These are phyloP conservation scores for Ceratocystis cacaofunesta DNA, from an alignment of 2,329 filamentous ascomycete species.

Conservation along the genomic window DNA sequence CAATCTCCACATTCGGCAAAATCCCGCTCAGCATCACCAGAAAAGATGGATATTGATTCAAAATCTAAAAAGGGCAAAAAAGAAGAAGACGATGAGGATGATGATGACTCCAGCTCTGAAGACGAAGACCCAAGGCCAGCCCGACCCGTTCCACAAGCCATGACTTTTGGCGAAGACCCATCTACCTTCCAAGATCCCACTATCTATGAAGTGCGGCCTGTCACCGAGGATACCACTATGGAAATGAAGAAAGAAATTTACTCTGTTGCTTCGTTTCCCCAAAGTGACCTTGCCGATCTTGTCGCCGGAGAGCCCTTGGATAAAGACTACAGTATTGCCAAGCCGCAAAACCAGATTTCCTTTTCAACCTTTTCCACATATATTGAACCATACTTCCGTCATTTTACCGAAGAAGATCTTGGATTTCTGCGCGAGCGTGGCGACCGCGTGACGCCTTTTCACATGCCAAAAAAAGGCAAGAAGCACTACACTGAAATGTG, in stretches of 20 bases:
- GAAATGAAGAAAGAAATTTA: slow-evolving; percentile 68
- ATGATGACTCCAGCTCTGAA: slow-evolving; percentile 38
- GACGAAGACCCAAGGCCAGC: slow-evolving; percentile 47
- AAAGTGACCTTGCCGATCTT: slow-evolving; percentile 63
- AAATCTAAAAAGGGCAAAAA: slow-evolving; percentile 28
- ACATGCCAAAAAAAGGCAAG: slow-evolving; percentile 72
- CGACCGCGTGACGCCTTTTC: slow-evolving; percentile 68
- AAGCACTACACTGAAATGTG: slow-evolving; percentile 80
- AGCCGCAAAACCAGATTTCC: slow-evolving; percentile 85
- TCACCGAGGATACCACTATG: slow-evolving; percentile 33
- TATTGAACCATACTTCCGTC: slow-evolving; percentile 79
- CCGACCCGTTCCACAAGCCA: slow-evolving; percentile 55
- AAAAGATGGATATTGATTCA: slow-evolving; percentile 45
- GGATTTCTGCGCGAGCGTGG: slow-evolving; percentile 83
- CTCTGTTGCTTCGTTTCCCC: slow-evolving; percentile 71
- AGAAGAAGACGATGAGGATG: slow-evolving; percentile 27
- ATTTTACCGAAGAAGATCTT: slow-evolving; percentile 83
- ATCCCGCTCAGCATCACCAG: slow-evolving; percentile 32
- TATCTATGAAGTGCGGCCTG: slow-evolving; percentile 75
- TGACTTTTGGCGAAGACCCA: slow-evolving; percentile 86
- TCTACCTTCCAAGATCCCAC: slow-evolving; percentile 85
- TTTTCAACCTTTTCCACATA: slow-evolving; percentile 87
- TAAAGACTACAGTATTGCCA: slow-evolving; percentile 88
- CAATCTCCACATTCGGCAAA: slow-evolving; percentile 47
- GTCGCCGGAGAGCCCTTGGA: slow-evolving; percentile 84